Evolutionary conservation across 2,329 filamentous ascomycete species (phyloP), one percentile per base, ranked within the genome.

Genomic region (Beauveria asiatica): DNA sequence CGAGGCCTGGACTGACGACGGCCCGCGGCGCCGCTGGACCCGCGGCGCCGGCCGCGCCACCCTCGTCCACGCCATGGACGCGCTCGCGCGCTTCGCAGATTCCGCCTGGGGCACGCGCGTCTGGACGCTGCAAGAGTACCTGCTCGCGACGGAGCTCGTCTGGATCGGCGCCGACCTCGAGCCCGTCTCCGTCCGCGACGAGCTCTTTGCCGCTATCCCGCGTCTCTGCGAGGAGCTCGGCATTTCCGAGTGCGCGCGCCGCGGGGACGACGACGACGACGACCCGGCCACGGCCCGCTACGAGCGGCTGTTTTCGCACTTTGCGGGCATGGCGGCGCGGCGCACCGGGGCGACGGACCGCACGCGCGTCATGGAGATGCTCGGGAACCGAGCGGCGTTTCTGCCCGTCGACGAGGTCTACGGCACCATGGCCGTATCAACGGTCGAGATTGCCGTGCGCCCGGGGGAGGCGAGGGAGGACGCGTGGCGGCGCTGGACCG

Each of bases 361-460:
- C 19, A 56, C 53, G 27, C 33, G 53, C 13, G 53, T 56, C 19
- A 56, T 56, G 53, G 53, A 56, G 42, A 45, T 56, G 53, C 53
- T 56, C 41, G 53, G 53, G 1, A 56, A 56, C 19, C 53, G 53
- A 5, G n/a, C 9, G 21, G 53, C 53, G 23, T 56, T 37, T 23
- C 25, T 56, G 25, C 53, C 53, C 25, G 53, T 56, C 53, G 53
- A 56, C 41, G 53, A 56, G 41, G 53, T 56, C n/a, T 56, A 56
- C 41, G 53, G 53, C 13, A 10, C 53, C 42, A 56, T 56, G 53
- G 53, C 53, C 8, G 53, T 46, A 1, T 56, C 53, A 1, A 56
- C 53, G 3, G 53, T 56, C 41, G 53, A 56, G 19, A 56, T 56
- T 13, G 19, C 23, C 25, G 41, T 56, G 17, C 53, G 42, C 13